Evolutionary conservation across 352 stramenopile genomes (phyloP), one percentile per base, ranked within the genome.

Genomic region (Phytophthora fragariae): DNA sequence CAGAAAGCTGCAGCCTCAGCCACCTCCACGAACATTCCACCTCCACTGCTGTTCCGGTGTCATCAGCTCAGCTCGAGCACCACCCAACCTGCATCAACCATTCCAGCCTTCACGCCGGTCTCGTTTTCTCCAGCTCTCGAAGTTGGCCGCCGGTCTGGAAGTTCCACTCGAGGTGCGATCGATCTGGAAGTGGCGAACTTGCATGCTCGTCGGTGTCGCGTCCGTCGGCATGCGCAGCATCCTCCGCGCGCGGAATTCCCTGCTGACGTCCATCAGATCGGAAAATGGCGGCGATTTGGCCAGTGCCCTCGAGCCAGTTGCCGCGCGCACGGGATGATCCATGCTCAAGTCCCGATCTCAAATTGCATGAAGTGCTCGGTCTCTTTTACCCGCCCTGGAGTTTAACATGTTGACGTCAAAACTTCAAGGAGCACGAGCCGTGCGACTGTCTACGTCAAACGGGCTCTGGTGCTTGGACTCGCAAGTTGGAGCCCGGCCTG

Each of bases 231-330:
- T 69, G 37, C 37, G 37, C 37, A 44, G 37, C 37, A 44, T 44
- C 37, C 50, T 12, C 35, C 62, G 10, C 21, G 29, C 8, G 24
- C 5, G 24, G 63, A 41, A 52, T 58, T 57, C 19, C 46, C 41
- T 63, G 44, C 44, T 56, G 65, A 57, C 60, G 55, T 61, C 64
- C 59, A 77, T 77, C 53, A 37, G 57, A 57, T 69, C 17, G 70
- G 70, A 71, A 73, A 77, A 24, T 66, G 70, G 9, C 47, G 39
- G 37, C 70, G 65, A 77, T 77, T 77, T 77, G 70, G 62, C 68
- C 56, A 12, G n/a, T 56, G 61, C 62, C 68, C 68, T 70, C 68
- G 62, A 75, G 68, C 62, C 62, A 75, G 68, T 71, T 71, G 68
- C 61, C 52, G 52, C 19, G 57, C 8, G 52, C 58, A 72, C 35